Conservation (phyloP, 1,139 yeast genomes). For the Yamadazyma oceani region DNA sequence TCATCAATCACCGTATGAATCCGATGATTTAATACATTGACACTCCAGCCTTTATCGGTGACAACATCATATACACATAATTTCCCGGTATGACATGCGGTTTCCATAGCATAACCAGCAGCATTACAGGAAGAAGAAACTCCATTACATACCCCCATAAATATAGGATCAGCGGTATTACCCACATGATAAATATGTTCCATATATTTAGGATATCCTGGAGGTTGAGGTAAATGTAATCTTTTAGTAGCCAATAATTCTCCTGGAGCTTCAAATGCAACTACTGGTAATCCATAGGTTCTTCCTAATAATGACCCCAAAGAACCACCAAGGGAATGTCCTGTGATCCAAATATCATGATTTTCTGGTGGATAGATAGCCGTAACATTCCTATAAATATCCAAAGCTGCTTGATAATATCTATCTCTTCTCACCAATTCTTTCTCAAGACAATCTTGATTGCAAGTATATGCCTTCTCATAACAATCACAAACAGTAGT, state of each 20-base stretch:
- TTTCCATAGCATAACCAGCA: conserved; percentile 97
- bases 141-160: conserved; percentile 96
- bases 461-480: conserved; percentile 81
- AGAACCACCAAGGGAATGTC: conserved; percentile 95
- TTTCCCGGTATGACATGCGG: conserved; percentile 90
- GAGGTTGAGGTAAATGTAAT: conserved; percentile 88
- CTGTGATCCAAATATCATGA: conserved; percentile 80
- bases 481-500: conserved; percentile 95
- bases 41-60: conserved; percentile 87
- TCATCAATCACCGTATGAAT: conserved; percentile 91
- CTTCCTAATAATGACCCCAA: conserved; percentile 79
- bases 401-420: conserved; percentile 79
- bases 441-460: conserved; percentile 79
- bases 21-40: conserved; percentile 82
- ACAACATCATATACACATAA: conserved; percentile 90
- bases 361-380: conserved; percentile 63
- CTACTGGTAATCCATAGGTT: conserved; percentile 87
- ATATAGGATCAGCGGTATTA: conserved; percentile 96
- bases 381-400: conserved; percentile 74
- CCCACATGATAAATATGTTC: conserved; percentile 96
- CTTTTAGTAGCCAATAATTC: conserved; percentile 81
- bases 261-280: conserved; percentile 92
- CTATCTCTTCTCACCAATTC: conserved; percentile 74
- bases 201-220: conserved; percentile 75
- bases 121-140: conserved; percentile 87